A percentile compares a stretch with the other conserved stretches of the same genome.
phyloP scores from a whole-genome alignment of 257 asterid species.

The Ajuga chamaepitys region DNA sequence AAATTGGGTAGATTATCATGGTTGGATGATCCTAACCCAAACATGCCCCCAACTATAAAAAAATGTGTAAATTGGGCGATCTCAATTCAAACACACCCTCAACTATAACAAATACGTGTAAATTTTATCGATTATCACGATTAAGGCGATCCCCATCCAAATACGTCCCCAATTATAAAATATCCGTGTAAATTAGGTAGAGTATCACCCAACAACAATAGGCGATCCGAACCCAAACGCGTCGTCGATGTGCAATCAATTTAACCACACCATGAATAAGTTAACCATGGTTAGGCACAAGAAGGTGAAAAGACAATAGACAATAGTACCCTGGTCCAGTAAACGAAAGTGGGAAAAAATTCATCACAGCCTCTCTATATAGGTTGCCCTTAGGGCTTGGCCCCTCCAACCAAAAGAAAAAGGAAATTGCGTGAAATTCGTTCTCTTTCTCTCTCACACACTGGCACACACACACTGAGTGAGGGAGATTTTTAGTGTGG shows the following conservation, averaged over 20 bases:
- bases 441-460: conserved; percentile 15
- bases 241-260: neutral
- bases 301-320: neutral
- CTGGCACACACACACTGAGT: conserved; percentile 12
- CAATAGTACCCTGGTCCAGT: neutral
- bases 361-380: neutral
- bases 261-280: neutral
- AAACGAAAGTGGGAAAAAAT: neutral
- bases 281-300: conserved; percentile 13
- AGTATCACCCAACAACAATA: too few species aligned
- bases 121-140: too few species aligned
- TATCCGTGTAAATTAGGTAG: too few species aligned
- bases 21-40: too few species aligned
- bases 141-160: too few species aligned
- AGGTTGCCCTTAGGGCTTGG: conserved; percentile 29
- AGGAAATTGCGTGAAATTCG: conserved; percentile 29
- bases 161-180: too few species aligned
- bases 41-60: too few species aligned
- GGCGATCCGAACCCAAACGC: too few species aligned
- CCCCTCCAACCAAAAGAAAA: conserved; percentile 6
- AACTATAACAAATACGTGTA: too few species aligned
- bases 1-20: too few species aligned
- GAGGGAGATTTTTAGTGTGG: conserved; percentile 24
- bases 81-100: too few species aligned
- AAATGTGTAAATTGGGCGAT: too few species aligned